Evolutionary conservation across 2,329 filamentous ascomycete genomes (phyloP).

Genomic region (Davidsoniella neocaledoniae): DNA sequence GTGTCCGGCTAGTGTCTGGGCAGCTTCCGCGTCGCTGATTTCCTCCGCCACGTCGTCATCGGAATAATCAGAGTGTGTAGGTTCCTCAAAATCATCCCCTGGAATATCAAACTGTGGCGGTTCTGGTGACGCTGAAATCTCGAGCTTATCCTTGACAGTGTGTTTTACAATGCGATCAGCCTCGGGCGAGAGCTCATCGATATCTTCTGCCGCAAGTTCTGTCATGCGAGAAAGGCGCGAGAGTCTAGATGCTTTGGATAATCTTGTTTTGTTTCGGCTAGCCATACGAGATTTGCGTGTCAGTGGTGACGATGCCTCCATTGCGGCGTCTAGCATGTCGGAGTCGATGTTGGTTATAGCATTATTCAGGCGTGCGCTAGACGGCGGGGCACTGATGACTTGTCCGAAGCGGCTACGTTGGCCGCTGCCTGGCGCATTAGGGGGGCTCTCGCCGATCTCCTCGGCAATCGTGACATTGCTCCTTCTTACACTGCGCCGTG

Average conservation of each 20-base stretch:
- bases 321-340: constrained; percentile 17
- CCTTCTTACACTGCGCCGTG: neutral
- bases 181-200: constrained; percentile 22
- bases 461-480: constrained; percentile 17
- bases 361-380: constrained; percentile 27
- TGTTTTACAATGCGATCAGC: neutral
- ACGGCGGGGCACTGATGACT: constrained; percentile 22
- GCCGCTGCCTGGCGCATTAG: constrained; percentile 38
- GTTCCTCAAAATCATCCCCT: constrained; percentile 14
- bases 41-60: constrained; percentile 26
- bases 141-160: neutral
- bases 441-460: constrained; percentile 37
- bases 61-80: constrained; percentile 14
- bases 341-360: constrained; percentile 20
- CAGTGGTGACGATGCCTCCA: constrained; percentile 24
- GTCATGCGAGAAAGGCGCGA: constrained; percentile 3
- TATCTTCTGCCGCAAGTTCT: constrained; percentile 12
- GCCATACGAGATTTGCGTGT: constrained; percentile 22
- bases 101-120: neutral
- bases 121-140: constrained; percentile 14
- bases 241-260: constrained; percentile 1
- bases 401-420: constrained; percentile 25
- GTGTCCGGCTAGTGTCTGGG: constrained; percentile 14
- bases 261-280: constrained; percentile 3
- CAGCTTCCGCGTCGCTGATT: constrained; percentile 23